These are phyloP conservation scores for Wickerhamiella australiensis DNA, from an alignment of 805 yeast species.

Conservation along the genomic window DNA sequence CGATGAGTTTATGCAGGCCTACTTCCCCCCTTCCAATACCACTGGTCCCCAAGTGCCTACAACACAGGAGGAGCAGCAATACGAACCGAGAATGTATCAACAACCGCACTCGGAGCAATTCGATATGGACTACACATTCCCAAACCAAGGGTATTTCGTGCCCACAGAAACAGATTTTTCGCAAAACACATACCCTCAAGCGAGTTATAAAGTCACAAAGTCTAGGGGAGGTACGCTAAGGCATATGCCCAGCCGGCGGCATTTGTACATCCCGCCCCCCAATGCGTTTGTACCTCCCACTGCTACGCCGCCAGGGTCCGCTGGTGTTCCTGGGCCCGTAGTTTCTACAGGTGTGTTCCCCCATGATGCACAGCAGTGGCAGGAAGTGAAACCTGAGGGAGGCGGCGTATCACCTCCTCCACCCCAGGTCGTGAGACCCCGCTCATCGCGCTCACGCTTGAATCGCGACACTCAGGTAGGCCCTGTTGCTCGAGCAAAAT, in stretches of 20 bases:
- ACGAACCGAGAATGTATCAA: not conserved
- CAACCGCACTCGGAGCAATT: not conserved
- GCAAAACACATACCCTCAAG: not conserved
- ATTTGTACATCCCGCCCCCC: not conserved
- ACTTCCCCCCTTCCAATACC: not conserved
- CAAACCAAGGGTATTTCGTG: not conserved
- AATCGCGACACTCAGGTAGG: not conserved
- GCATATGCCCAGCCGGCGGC: slow-evolving; percentile 1
- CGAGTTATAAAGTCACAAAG: not conserved
- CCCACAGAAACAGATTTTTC: not conserved
- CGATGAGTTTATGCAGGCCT: not conserved
- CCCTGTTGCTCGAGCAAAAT: slow-evolving; percentile 17
- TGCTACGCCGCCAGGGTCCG: not conserved
- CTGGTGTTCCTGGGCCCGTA: not conserved
- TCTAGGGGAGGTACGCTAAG: not conserved
- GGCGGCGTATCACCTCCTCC: not conserved
- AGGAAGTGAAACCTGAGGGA: not conserved
- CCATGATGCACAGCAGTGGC: not conserved
- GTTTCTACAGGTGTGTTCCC: not conserved
- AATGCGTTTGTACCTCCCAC: not conserved
- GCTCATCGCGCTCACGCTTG: not conserved
- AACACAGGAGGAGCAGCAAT: not conserved
- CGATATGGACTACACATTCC: not conserved
- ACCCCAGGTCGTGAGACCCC: not conserved
- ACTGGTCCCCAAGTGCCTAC: not conserved